Evolutionary conservation across 495 filamentous ascomycete species (phyloP), one percentile per base, ranked within the genome.

Genomic region (Aspergillus steynii): DNA sequence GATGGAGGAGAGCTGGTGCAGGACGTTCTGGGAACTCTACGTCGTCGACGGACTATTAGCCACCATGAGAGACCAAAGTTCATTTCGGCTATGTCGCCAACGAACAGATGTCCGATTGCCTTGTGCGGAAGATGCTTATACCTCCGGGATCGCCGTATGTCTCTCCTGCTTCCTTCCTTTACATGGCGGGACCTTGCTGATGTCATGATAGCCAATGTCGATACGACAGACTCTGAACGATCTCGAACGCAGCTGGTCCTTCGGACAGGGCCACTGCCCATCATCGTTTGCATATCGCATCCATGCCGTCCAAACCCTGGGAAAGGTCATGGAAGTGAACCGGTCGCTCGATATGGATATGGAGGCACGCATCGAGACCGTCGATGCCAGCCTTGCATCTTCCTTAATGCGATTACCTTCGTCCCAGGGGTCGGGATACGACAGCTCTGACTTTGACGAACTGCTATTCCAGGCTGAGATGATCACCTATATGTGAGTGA

Each of bases 11-110:
- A 88, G 88, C 72, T 91, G 88, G 87, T 79, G 90, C 25, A 76
- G 91, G 53, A 93, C 90, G 9, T 93, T 88, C 86, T 95, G 90
- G 90, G 89, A 93, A 65, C 72, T 95, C 46, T 93, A 86, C 68
- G 83, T 91, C 50, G 81, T 88, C 3, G 89, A 93, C 59, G 77
- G 72, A 0, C 61, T 80, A 34, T 61, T 81, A 31, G 72, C 79
- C 1, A 76, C 68, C 5, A 63, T 67, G 52, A 37, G 65, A 4
- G 68, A 69, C 29, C 61, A 66, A 25, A 59, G 55, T 29, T 52
- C 61, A 5, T 79, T 77, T 55, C 53, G 59, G 10, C 64, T 79
- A n/a, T 74, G 73, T 53, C 66, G 66, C 12, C 67, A 77, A 14
- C 60, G 51, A 2, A 68, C 69, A 3, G 71, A 76, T 53, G 68